Conservation (phyloP, 441 rosid genomes). For the Euphorbia celastroides region DNA sequence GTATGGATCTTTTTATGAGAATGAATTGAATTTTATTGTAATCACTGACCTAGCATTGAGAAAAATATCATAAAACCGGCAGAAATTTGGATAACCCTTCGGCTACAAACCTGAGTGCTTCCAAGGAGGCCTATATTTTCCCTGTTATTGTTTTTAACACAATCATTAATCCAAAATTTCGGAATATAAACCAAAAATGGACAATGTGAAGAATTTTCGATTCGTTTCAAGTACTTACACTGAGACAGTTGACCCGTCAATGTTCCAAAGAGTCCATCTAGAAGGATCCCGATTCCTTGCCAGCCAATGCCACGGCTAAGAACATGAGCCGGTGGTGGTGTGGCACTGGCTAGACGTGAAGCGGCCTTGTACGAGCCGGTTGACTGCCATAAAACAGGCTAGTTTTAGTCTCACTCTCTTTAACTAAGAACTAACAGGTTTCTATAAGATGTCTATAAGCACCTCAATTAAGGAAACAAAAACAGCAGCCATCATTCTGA, state of each 20-base stretch:
- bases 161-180: conserved; percentile 12
- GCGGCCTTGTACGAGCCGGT: conserved; percentile 99
- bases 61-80: conserved; percentile 99
- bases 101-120: conserved; percentile 99
- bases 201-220: not conserved
- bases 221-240: conserved; percentile 41
- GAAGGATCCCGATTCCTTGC: conserved; percentile 97
- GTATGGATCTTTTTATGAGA: conserved; percentile 31
- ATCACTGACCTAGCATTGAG: conserved; percentile 72
- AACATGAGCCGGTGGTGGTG: conserved; percentile 98
- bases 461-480: too few relatives aligned
- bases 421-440: too few relatives aligned
- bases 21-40: not conserved
- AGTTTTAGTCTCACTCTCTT: conserved; percentile 15
- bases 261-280: conserved; percentile 87
- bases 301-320: conserved; percentile 99
- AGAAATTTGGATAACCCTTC: conserved; percentile 93
- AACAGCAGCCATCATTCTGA: too few relatives aligned
- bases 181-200: conserved; percentile 4
- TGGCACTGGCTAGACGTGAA: conserved; percentile 93
- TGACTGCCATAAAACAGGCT: conserved; percentile 48
- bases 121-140: conserved; percentile 97
- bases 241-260: conserved; percentile 79
- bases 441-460: too few relatives aligned
- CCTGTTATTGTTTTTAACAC: conserved; percentile 38